Evolutionary conservation across 208 protist genomes (phyloP).

Genomic region (Tritrichomonas musculus): DNA sequence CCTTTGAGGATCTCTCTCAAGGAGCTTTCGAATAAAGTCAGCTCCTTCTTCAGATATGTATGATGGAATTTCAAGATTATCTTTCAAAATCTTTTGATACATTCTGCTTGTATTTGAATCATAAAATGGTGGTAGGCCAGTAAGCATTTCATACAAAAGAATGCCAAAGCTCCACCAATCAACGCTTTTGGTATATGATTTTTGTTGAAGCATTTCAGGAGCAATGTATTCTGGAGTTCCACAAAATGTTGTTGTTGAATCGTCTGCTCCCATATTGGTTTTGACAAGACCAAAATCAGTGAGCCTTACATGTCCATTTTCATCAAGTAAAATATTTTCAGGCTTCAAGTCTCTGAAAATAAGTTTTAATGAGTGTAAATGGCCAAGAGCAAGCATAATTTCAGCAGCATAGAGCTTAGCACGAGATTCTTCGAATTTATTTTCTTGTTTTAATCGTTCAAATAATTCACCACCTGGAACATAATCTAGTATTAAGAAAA

Average conservation of each 20-base stretch:
- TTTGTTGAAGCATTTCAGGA: constrained; percentile 56
- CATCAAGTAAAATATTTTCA: constrained; percentile 50
- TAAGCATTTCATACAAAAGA: constrained; percentile 64
- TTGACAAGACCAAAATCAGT: constrained; percentile 72
- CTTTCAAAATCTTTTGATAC: not conserved
- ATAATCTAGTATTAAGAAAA: constrained; percentile 60
- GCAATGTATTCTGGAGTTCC: constrained; percentile 65
- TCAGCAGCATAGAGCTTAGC: constrained; percentile 44
- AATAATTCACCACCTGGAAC: constrained; percentile 59
- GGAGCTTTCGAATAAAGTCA: constrained; percentile 14
- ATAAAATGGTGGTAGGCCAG: constrained; percentile 44
- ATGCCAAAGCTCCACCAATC: constrained; percentile 66
- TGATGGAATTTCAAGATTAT: not conserved
- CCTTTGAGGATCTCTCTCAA: constrained; percentile 33
- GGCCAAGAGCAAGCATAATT: constrained; percentile 51
- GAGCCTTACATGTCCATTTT: constrained; percentile 70
- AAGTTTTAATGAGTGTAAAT: constrained; percentile 53
- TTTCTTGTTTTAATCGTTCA: constrained; percentile 47
- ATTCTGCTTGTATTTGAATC: constrained; percentile 6
- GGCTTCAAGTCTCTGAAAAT: constrained; percentile 61
- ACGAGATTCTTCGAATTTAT: constrained; percentile 29
- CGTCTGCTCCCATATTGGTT: not conserved
- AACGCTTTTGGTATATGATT: constrained; percentile 58
- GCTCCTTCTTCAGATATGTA: not conserved
- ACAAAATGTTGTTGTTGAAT: constrained; percentile 51